phyloP scores from a whole-genome alignment of 2,329 filamentous ascomycete species.

The Davidsoniella eucalypti region DNA sequence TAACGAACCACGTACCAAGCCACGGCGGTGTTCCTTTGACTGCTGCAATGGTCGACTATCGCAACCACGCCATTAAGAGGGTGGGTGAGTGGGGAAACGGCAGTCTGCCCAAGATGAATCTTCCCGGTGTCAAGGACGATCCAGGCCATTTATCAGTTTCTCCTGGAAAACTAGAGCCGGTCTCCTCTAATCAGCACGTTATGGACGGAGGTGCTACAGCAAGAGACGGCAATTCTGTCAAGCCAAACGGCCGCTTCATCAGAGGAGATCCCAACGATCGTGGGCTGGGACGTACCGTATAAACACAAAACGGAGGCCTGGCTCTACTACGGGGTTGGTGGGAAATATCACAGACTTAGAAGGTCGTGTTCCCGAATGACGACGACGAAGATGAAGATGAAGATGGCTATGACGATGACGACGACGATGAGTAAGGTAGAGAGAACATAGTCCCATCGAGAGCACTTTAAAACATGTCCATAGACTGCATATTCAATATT shows the following conservation, averaged over 20 bases:
- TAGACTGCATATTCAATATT: too few relatives aligned
- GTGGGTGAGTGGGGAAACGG: slow-evolving; percentile 22
- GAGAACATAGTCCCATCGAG: too few relatives aligned
- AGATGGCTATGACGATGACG: not conserved
- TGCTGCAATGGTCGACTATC: slow-evolving; percentile 28
- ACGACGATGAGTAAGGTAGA: not conserved
- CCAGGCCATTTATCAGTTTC: not conserved
- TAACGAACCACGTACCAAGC: slow-evolving; percentile 18
- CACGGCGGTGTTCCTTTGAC: slow-evolving; percentile 21
- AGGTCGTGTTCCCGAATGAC: not conserved
- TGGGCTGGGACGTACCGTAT: slow-evolving; percentile 68
- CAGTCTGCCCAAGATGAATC: not conserved
- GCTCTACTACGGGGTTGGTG: slow-evolving; percentile 61
- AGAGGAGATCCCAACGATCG: slow-evolving; percentile 52
- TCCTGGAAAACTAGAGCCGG: not conserved
- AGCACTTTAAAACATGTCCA: too few relatives aligned
- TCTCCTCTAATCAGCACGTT: slow-evolving; percentile 5
- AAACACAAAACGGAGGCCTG: slow-evolving; percentile 73
- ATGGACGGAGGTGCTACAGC: slow-evolving; percentile 1
- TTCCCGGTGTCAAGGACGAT: slow-evolving; percentile 12
- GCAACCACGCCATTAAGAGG: slow-evolving; percentile 28
- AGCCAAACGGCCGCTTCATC: slow-evolving; percentile 3
- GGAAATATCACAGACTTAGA: slow-evolving; percentile 29
- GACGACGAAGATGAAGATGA: not conserved
- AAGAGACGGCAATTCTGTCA: not conserved